These are phyloP conservation scores for Lycium ferocissimum DNA, from an alignment of 257 asterid species.

Conservation along the genomic window DNA sequence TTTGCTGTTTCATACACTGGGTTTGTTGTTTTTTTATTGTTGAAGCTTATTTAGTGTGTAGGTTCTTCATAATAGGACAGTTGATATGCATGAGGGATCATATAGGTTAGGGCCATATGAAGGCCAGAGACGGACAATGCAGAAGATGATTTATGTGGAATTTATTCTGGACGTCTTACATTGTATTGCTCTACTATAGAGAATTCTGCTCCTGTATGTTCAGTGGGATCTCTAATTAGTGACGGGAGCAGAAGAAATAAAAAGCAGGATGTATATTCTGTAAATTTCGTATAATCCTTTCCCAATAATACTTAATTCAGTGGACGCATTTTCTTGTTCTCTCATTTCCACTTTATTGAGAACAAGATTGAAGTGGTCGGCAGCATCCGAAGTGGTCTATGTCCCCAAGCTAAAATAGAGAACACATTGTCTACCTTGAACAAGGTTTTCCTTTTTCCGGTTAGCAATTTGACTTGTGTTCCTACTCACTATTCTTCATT, in stretches of 20 bases:
- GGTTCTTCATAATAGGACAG: slow-evolving; percentile 7
- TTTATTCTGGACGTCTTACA: not conserved
- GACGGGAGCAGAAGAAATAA: not conserved
- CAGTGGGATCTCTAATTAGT: slow-evolving; percentile 11
- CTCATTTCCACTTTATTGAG: slow-evolving; percentile 11
- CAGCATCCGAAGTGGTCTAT: not conserved
- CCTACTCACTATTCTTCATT: not conserved
- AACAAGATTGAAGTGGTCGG: not conserved
- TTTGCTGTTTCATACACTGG: not conserved
- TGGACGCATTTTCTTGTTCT: not conserved
- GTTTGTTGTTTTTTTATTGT: not conserved
- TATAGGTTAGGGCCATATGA: not conserved
- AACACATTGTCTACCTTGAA: not conserved
- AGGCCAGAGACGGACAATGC: not conserved
- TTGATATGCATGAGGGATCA: not conserved
- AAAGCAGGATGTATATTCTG: not conserved
- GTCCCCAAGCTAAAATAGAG: slow-evolving; percentile 17
- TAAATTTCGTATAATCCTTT: not conserved
- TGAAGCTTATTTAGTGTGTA: not conserved
- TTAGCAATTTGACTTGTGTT: not conserved
- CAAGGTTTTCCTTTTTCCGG: not conserved
- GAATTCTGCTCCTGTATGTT: not conserved
- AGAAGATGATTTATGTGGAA: slow-evolving; percentile 9
- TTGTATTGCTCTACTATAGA: slow-evolving; percentile 13
- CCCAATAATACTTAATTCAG: not conserved